These are phyloP conservation scores for Rubia peregrina DNA, from an alignment of 305 asterid genomes.

Conservation along the genomic window DNA sequence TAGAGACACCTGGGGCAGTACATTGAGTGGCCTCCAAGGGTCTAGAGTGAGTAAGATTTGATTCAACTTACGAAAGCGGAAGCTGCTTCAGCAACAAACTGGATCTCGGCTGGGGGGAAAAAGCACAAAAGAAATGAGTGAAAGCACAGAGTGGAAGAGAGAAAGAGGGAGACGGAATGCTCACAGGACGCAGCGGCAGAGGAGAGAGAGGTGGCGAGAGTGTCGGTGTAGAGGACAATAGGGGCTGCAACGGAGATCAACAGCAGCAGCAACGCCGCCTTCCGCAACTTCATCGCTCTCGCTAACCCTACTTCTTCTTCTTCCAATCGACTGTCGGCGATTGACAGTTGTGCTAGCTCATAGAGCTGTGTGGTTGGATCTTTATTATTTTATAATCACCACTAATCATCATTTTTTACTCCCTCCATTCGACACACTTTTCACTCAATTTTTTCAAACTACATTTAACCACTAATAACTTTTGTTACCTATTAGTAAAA, in stretches of 20 bases:
- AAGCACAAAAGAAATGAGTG: neutral
- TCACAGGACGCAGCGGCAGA: slow-evolving; percentile 55
- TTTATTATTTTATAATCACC: too few relatives aligned
- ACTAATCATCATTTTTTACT: too few relatives aligned
- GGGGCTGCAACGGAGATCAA: slow-evolving; percentile 73
- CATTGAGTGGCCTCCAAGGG: slow-evolving; percentile 68
- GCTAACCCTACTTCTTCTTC: neutral
- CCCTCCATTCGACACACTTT: too few relatives aligned
- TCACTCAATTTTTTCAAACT: too few relatives aligned
- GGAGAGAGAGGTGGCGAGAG: slow-evolving; percentile 48
- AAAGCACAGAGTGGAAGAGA: neutral
- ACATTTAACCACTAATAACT: too few relatives aligned
- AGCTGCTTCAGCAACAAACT: slow-evolving; percentile 50
- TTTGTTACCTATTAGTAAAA: too few relatives aligned
- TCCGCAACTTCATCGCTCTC: slow-evolving; percentile 51
- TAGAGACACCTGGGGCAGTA: slow-evolving; percentile 62
- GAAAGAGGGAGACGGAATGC: neutral
- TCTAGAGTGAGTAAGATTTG: too few relatives aligned
- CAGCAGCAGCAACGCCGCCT: slow-evolving; percentile 53
- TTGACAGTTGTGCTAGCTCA: neutral
- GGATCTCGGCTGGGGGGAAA: slow-evolving; percentile 48
- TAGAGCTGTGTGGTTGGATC: neutral
- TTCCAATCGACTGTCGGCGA: neutral
- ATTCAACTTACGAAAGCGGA: slow-evolving; percentile 53
- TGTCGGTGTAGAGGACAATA: slow-evolving; percentile 66